Base-by-base conservation (phyloP, 345 rosid genomes). In the Nasturtium officinale region DNA sequence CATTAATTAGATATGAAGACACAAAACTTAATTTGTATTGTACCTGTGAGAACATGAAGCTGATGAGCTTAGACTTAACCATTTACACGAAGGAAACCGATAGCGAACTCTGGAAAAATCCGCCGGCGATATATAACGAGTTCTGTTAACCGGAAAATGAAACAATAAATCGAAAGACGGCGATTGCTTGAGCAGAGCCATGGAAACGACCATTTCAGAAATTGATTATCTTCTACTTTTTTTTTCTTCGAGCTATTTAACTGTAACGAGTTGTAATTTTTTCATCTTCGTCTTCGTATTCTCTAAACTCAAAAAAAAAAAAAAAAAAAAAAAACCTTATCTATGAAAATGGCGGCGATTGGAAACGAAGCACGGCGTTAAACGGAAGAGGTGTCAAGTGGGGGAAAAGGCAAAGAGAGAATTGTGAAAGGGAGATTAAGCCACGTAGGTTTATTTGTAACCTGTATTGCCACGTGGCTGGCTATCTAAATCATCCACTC, bases 21-120 rank as follows among this genome's bases (percentile, higher is more conserved):
- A 3, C 29, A 10, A 33, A 38, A 12, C 46, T n/a, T 13, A 40
- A 40, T 13, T 23, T 23, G 25, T 23, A 23, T 40, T 6, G 46
- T 17, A 86, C 91, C 86, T 80, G 78, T 46, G 77, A 52, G 64
- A 54, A 64, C 7, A 16, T 4, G 75, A 72, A 54, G 73, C 47
- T 28, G 75, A 20, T 13, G 79, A 69, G 51, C 53, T 46, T 30
- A 77, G 79, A 62, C 64, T 90, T 85, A 87, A 65, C 89, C 97
- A 69, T 83, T 78, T 77, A 74, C 89, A 69, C 89, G 84, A 72
- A 82, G 87, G 16, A 86, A 89, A 65, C 81, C 88, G 80, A 89
- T 72, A 55, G 81, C 87, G 85, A 73, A 87, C 45, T 76, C 88
- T 55, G 59, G 72, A 72, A 65, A 86, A 69, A 77, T 62, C 71